Base-by-base conservation (phyloP, 768 basidiomycete species). In the Kwoniella botswanensis region DNA sequence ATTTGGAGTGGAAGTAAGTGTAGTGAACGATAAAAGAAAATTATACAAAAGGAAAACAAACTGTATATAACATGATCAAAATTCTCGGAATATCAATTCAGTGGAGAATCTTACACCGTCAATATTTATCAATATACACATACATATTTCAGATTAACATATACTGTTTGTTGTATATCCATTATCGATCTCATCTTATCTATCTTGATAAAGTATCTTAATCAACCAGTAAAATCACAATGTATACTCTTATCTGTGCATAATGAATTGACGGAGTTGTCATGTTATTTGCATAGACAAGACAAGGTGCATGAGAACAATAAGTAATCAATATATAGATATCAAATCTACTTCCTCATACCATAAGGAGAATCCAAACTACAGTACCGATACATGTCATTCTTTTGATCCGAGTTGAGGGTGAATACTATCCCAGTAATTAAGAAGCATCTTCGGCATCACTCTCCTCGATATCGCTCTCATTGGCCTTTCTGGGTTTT, bases 391-490 rank as follows among this genome's bases (percentile, higher is more conserved):
- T 35, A 61, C 42, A 17, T 50, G 2, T 50, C 46, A 18, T 50
- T 18, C 6, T 13, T 18, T 17, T 10, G 13, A 50, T 50, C 13
- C 17, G 13, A 50, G 10, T 4, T 6, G 46, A 17, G 46, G 13
- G 46, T 5, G 46, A 50, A 1, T 13, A 50, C 46, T 18, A 18
- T 35, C 12, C 17, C 13, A 50, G 46, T 18, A 1, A 15, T 6
- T 50, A 50, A 15, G 46, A 50, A 50, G 57, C 71, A 60, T 42
- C 74, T 58, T 79, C 80, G 2, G 73, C 78, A 53, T 82, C 80
- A 61, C 79, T 80, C 67, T 79, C 80, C 70, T 79, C 80, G 57
- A 79, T 79, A 72, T 84, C 83, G 53, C 77, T 78, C 70, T 82
- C 82, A 59, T 79, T 77, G 7, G 79, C 78, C 43, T 68, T 67